These are phyloP conservation scores for Alternaria arborescens DNA, from an alignment of 2,329 filamentous ascomycete genomes.

Conservation along the genomic window DNA sequence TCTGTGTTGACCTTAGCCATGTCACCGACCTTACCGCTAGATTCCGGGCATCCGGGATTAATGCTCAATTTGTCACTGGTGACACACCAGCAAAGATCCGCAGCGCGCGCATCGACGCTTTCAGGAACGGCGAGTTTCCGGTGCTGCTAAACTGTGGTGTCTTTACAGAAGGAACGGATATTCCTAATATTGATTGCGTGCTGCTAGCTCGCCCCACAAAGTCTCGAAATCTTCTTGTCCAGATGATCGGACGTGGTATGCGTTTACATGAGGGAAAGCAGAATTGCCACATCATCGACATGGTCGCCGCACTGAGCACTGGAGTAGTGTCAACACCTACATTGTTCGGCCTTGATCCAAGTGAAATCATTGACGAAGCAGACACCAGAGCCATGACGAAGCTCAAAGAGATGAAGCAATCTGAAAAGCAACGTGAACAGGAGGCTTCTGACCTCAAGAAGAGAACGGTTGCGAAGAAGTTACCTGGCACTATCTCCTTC, in stretches of 20 bases:
- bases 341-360: constrained; percentile 88
- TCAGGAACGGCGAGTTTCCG: constrained; percentile 78
- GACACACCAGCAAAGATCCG: constrained; percentile 76
- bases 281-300: constrained; percentile 94
- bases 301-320: constrained; percentile 84
- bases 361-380: constrained; percentile 74
- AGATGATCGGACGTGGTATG: constrained; percentile 98
- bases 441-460: constrained; percentile 75
- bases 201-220: constrained; percentile 86
- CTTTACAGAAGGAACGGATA: constrained; percentile 97
- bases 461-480: constrained; percentile 26
- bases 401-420: constrained; percentile 60
- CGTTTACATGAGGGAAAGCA: constrained; percentile 80
- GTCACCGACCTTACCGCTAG: constrained; percentile 75
- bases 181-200: constrained; percentile 96
- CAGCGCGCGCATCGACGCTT: constrained; percentile 74
- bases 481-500: constrained; percentile 70
- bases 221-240: constrained; percentile 90
- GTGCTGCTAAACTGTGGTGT: constrained; percentile 95
- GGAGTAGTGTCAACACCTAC: constrained; percentile 92
- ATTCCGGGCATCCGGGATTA: constrained; percentile 80
- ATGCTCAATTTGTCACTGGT: constrained; percentile 87
- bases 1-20: constrained; percentile 91
- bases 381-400: constrained; percentile 68
- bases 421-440: constrained; percentile 52